Evolutionary conservation across 1,284 basidiomycete species (phyloP), one percentile per base, ranked within the genome.

Genomic region (Lentinula novae-zelandiae): DNA sequence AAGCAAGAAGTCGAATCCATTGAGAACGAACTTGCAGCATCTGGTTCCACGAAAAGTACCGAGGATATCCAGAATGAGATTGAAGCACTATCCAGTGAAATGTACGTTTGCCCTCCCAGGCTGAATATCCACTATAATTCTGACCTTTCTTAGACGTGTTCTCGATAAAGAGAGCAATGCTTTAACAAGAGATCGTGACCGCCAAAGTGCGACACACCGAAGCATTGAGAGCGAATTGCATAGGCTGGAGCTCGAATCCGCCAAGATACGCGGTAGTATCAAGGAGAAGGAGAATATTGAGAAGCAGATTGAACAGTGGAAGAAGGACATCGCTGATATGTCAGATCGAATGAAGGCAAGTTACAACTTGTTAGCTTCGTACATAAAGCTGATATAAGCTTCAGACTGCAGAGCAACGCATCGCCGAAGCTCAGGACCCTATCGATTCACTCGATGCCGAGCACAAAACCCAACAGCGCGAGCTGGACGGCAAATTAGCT

Each of bases 31-130:
- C 78, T 98, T 10, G 76, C 82, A 22, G 76, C 81, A 3, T 86
- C 85, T 1, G 95, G 94, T 2, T 89, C 88, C 12, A 82, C 84
- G 5, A 92, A 88, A 73, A 95, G 93, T 0, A 83, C 85, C 1
- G 92, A 94, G 53, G 93, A 95, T 56, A 87, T 97, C 2, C 91
- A 96, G 70, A 75, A 70, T 27, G 88, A 95, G 67, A 76, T 96
- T 6, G 84, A 90, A 58, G 73, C 74, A 4, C 68, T 95, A 38
- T 78, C 81, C 0, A 73, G 73, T 17, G 78, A 89, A 58, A 80
- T 95, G 95, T 96, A 65, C 67, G 88, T 74, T 22, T 56, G 27
- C 27, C 56, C 38, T 58, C 57, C 53, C 44, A 4, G 15, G 15
- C 27, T 4, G 56, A 36, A 40, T 38, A 55, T 49, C 22, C 50